A percentile compares a stretch with the other conserved stretches of the same genome.
Evolutionary conservation across 192 early-diverging fungal species (phyloP).

Genomic region (Funneliformis mosseae): DNA sequence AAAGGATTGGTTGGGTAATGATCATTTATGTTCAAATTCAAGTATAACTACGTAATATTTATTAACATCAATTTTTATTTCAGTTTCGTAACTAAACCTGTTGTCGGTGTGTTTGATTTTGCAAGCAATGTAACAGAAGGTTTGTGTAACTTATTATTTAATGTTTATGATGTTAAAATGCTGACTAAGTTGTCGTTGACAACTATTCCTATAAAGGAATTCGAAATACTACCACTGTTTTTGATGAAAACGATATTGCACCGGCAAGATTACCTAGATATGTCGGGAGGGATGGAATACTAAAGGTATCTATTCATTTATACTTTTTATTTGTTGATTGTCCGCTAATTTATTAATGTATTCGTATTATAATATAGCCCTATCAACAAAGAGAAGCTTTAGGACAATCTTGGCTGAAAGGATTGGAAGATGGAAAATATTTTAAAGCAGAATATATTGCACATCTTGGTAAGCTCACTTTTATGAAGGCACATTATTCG

Average conservation of each 20-base stretch:
- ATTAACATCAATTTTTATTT: neutral
- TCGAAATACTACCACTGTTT: slow-evolving; percentile 90
- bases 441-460: slow-evolving; percentile 84
- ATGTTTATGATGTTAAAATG: neutral
- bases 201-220: slow-evolving; percentile 75
- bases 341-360: neutral
- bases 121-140: slow-evolving; percentile 92
- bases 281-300: slow-evolving; percentile 82
- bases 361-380: slow-evolving; percentile 38
- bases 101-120: slow-evolving; percentile 94
- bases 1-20: slow-evolving; percentile 90
- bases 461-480: slow-evolving; percentile 61
- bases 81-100: slow-evolving; percentile 90
- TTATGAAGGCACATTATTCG: neutral
- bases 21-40: neutral
- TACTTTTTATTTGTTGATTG: neutral
- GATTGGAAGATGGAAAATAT: slow-evolving; percentile 74
- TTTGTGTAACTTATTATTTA: slow-evolving; percentile 17
- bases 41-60: neutral
- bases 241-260: slow-evolving; percentile 78
- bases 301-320: slow-evolving; percentile 54
- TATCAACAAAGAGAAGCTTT: slow-evolving; percentile 78
- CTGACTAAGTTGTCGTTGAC: neutral
- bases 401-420: slow-evolving; percentile 86
- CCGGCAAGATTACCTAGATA: slow-evolving; percentile 85